These are phyloP conservation scores for Blastomyces gilchristii DNA, from an alignment of 2,329 filamentous ascomycete genomes.

Conservation along the genomic window DNA sequence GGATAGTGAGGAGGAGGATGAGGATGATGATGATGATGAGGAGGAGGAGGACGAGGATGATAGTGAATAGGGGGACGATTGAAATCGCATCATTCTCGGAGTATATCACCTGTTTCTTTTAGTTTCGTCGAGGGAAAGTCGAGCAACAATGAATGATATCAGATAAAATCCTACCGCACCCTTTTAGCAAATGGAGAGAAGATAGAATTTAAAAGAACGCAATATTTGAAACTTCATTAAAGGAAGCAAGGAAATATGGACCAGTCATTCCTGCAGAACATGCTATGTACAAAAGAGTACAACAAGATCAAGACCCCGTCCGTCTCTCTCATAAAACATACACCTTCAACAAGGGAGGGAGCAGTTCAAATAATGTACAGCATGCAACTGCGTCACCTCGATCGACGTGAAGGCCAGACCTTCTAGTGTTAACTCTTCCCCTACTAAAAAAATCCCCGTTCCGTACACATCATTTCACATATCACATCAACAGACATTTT, in stretches of 20 bases:
- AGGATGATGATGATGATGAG: conserved; percentile 53
- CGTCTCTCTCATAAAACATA: neutral
- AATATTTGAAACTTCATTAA: neutral
- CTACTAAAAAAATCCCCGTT: neutral
- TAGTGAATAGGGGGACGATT: conserved; percentile 13
- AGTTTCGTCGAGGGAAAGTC: too few relatives aligned
- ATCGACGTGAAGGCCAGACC: neutral
- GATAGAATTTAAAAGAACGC: neutral
- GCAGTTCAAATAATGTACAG: neutral
- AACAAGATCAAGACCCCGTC: neutral
- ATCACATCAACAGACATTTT: neutral
- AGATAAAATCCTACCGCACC: neutral
- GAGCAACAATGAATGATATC: neutral
- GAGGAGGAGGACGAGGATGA: conserved; percentile 44
- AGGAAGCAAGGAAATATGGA: neutral
- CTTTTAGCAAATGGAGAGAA: neutral
- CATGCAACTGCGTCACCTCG: neutral
- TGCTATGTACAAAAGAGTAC: neutral
- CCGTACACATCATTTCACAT: neutral
- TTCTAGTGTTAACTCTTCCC: neutral
- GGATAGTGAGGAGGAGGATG: conserved; percentile 58
- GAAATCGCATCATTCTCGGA: neutral
- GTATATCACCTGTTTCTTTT: neutral
- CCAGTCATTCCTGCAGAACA: neutral
- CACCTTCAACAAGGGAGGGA: neutral